phyloP scores from a whole-genome alignment of 2,329 filamentous ascomycete genomes.

The Botryotinia narcissicola region DNA sequence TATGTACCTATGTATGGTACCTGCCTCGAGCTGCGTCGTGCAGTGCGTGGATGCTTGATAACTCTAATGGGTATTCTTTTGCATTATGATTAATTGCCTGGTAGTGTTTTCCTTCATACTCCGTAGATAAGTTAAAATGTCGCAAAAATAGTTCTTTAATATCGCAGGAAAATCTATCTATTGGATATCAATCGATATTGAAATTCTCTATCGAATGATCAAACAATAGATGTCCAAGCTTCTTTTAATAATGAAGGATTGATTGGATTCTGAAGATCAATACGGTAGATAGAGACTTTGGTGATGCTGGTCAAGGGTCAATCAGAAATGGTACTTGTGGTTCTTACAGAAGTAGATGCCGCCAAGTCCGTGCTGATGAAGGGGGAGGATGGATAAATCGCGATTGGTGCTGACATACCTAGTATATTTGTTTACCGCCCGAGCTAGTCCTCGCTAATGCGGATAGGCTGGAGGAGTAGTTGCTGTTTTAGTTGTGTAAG shows the following conservation, averaged over 20 bases:
- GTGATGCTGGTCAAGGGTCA: neutral
- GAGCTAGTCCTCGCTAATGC: slow-evolving; percentile 17
- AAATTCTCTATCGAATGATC: neutral
- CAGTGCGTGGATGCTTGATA: neutral
- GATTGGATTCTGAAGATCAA: slow-evolving; percentile 8
- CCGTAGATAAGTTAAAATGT: neutral
- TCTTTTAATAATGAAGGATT: slow-evolving; percentile 1
- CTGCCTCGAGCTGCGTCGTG: neutral
- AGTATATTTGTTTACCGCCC: slow-evolving; percentile 6
- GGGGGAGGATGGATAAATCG: neutral
- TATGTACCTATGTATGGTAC: neutral
- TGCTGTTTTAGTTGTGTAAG: slow-evolving; percentile 1
- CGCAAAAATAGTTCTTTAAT: neutral
- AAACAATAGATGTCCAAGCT: slow-evolving; percentile 8
- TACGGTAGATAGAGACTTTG: neutral
- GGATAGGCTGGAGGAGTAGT: neutral
- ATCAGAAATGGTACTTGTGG: neutral
- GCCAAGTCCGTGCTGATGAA: slow-evolving; percentile 11
- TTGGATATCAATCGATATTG: neutral
- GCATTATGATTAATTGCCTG: neutral
- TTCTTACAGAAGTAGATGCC: slow-evolving; percentile 8
- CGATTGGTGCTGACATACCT: neutral
- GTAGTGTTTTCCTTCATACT: neutral
- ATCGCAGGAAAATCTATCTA: neutral
- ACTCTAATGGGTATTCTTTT: neutral